Evolutionary conservation across 2,329 filamentous ascomycete genomes (phyloP).

Genomic region (Kalaharituber pfeilii): DNA sequence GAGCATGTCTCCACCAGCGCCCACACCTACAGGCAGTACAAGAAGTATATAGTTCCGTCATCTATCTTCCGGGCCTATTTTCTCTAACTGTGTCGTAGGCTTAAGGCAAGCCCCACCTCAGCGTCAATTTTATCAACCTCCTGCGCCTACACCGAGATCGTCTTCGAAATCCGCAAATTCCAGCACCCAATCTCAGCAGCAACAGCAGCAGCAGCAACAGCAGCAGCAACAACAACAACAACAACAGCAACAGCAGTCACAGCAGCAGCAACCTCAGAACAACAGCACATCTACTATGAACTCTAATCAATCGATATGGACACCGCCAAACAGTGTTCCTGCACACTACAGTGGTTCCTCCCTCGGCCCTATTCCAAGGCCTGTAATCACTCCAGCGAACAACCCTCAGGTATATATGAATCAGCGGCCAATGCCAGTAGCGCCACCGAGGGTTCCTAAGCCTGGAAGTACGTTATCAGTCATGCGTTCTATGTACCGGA

Average conservation of each 20-base stretch:
- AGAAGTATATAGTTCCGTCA: constrained; percentile 19
- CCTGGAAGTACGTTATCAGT: constrained; percentile 19
- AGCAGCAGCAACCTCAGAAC: not conserved
- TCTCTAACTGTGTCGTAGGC: constrained; percentile 31
- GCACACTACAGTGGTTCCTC: not conserved
- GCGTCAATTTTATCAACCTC: constrained; percentile 68
- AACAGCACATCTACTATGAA: not conserved
- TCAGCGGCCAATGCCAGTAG: constrained; percentile 27
- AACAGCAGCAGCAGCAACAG: constrained; percentile 11
- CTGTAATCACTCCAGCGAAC: constrained; percentile 17
- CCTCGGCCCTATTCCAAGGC: constrained; percentile 21
- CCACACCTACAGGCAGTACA: constrained; percentile 25
- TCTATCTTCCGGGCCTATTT: too few species aligned
- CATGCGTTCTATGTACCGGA: not conserved
- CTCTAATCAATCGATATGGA: constrained; percentile 20
- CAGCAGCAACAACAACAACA: constrained; percentile 5
- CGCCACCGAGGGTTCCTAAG: constrained; percentile 18
- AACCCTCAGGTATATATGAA: constrained; percentile 19
- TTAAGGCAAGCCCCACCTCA: constrained; percentile 71
- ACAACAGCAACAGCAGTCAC: not conserved
- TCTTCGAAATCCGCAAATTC: not conserved
- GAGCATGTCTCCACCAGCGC: constrained; percentile 39
- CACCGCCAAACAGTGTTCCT: constrained; percentile 14
- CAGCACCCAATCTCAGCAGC: not conserved
- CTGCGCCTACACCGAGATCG: constrained; percentile 26